A percentile compares a stretch with the other conserved stretches of the same genome.
These are phyloP conservation scores for Sporisorium iseilematis-ciliati DNA, from an alignment of 1,284 basidiomycete species.

Conservation along the genomic window DNA sequence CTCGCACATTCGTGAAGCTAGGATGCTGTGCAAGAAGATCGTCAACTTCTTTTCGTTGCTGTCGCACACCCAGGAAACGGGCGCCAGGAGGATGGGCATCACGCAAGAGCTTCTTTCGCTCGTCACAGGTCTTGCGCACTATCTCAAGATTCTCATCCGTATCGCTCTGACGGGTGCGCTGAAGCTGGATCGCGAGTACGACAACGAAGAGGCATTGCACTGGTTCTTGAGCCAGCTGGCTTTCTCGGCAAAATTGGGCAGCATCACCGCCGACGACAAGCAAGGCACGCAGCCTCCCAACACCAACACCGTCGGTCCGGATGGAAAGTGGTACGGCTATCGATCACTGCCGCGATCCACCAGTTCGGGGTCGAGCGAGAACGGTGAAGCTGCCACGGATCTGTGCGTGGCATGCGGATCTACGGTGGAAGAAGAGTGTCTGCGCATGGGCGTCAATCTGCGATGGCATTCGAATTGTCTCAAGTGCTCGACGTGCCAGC, in stretches of 20 bases:
- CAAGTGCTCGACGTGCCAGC: conserved; percentile 80
- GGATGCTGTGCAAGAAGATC: conserved; percentile 98
- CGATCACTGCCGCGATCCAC: conserved; percentile 61
- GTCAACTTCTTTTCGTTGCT: conserved; percentile 97
- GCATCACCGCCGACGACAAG: conserved; percentile 52
- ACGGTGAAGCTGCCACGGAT: conserved; percentile 75
- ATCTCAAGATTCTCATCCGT: conserved; percentile 98
- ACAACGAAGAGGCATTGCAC: conserved; percentile 83
- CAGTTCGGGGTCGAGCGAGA: conserved; percentile 46
- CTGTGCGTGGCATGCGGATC: conserved; percentile 87
- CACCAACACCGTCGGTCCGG: conserved; percentile 43
- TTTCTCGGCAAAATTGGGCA: conserved; percentile 76
- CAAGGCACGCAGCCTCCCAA: conserved; percentile 50
- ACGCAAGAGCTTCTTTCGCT: conserved; percentile 97
- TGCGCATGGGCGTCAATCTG: conserved; percentile 89
- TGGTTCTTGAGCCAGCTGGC: conserved; percentile 93
- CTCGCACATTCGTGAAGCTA: conserved; percentile 96
- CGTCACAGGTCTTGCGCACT: conserved; percentile 97
- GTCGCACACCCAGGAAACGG: conserved; percentile 94
- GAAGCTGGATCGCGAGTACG: conserved; percentile 91
- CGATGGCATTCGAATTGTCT: conserved; percentile 96
- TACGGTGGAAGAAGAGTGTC: conserved; percentile 97
- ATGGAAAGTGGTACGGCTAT: conserved; percentile 65
- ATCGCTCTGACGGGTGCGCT: conserved; percentile 96
- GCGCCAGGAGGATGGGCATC: conserved; percentile 89